Evolutionary conservation across 495 filamentous ascomycete genomes (phyloP), one percentile per base, ranked within the genome.

Genomic region (Xylaria flabelliformis): DNA sequence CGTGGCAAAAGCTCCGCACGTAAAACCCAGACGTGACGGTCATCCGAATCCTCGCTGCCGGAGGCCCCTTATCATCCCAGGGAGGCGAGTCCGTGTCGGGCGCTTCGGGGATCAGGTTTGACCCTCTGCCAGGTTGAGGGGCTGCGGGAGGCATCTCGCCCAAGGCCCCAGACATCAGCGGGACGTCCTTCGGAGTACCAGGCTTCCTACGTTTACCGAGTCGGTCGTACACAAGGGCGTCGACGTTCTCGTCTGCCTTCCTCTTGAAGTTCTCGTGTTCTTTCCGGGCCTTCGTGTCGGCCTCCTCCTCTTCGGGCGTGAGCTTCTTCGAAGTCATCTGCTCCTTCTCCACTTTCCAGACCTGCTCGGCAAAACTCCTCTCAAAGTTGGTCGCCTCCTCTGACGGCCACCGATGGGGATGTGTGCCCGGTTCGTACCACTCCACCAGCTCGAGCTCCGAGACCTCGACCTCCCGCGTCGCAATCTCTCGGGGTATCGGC

Each of bases 21-120:
- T 99, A 99, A 85, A 98, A 99, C 53, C 96, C 96, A 4, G 94
- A 97, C 5, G 94, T 91, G 51, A 97, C 96, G 1, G 92, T 97
- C 92, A 99, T 94, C 68, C 90, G 89, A 63, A 99, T 88, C 78
- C 88, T 92, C 51, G 89, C 91, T 9, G 94, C 95, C 2, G 94
- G 89, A 9, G 91, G 90, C 9, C 84, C 86, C 72, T 87, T 84
- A 64, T 80, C 82, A 39, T 82, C 81, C 81, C 83, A 83, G 19
- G 80, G 76, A 5, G 82, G 77, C 5, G 80, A 74, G 41, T 80
- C 72, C 15, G 82, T 69, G 41, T 78, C 74, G 3, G 79, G 77
- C 17, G 80, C 63, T 36, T 76, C 71, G 4, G 81, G 80, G 24
- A 81, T 75, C 19, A 83, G 73, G 55, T 82, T 78, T 19, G 78